Evolutionary conservation across 1,139 yeast genomes (phyloP), one percentile per base, ranked within the genome.

Genomic region (Protomyces arabidopsidicola): DNA sequence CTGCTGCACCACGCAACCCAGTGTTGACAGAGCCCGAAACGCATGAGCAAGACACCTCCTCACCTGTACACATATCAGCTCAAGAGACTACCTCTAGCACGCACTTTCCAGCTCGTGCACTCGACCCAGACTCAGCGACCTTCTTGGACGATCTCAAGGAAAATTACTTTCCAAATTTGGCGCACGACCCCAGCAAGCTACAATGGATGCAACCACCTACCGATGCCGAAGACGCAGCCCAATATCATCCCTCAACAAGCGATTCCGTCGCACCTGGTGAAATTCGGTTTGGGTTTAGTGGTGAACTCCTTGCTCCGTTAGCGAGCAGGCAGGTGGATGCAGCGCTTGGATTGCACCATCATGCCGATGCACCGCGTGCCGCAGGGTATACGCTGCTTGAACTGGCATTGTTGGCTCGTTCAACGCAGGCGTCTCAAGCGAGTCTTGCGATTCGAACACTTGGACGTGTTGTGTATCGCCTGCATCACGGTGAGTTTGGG

Each of bases 311-410:
- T 2, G 84, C 87, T 48, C 81, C 85, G 50, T 71, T 78, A 36
- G 75, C 77, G 67, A 73, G 80, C 45, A 69, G 71, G 2, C 69
- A 74, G 1, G 78, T 84, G 6, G 80, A 84, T 2, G 79, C 87
- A 0, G 78, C 81, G 54, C 74, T 83, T 60, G 99, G 97, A 0
- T 80, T 93, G 27, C 97, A 90, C 71, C 98, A 93, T 73, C 99
- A 93, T 74, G 82, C 97, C 0, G 90, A 87, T 27, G 84, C 86
- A 64, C 97, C 98, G 0, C 52, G 53, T 54, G 79, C 91, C 64
- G 96, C 98, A 0, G 99, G 99, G 0, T 93, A 93, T 73, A 90
- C 98, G 0, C 74, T 93, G 27, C 79, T 83, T 1, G 99, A 93
- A 72, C 78, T 93, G 60, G 87, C 88, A 0, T 95, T 87, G 70